phyloP scores from a whole-genome alignment of 1,284 basidiomycete species.

The Xerocomus alliaceus region DNA sequence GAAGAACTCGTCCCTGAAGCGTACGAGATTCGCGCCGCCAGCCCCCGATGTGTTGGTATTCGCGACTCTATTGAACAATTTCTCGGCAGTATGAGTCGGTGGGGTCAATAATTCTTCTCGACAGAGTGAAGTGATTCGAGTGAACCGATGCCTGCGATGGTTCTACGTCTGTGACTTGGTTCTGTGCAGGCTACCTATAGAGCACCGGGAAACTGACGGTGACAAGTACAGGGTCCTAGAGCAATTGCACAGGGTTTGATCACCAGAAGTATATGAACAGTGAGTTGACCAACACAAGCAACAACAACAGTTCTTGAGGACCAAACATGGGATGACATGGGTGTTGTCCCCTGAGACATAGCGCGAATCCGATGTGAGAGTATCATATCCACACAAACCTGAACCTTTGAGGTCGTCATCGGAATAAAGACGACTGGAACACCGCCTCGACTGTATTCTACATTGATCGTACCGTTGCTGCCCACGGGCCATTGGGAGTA shows the following conservation, averaged over 20 bases:
- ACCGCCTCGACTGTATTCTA: conserved; percentile 67
- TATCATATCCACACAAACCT: conserved; percentile 45
- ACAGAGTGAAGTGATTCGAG: not conserved
- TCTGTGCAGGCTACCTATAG: not conserved
- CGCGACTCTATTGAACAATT: conserved; percentile 37
- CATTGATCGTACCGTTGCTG: conserved; percentile 61
- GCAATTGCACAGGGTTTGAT: not conserved
- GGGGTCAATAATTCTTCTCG: conserved; percentile 9
- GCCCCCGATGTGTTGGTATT: conserved; percentile 51
- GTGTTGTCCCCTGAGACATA: conserved; percentile 12
- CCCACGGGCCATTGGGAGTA: conserved; percentile 72
- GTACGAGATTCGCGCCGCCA: conserved; percentile 56
- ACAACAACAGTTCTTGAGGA: conserved; percentile 3
- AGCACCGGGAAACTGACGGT: not conserved
- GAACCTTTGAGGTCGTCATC: conserved; percentile 46
- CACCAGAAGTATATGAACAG: conserved; percentile 11
- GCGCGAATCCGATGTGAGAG: not conserved
- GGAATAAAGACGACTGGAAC: conserved; percentile 62
- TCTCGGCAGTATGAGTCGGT: conserved; percentile 25
- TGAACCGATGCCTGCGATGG: not conserved
- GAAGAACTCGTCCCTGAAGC: conserved; percentile 62
- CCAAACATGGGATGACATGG: not conserved
- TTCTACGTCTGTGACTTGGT: not conserved
- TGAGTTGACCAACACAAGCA: conserved; percentile 17
- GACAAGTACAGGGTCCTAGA: not conserved